These are phyloP conservation scores for Xylaria arbuscula DNA, from an alignment of 2,329 filamentous ascomycete species.

Conservation along the genomic window DNA sequence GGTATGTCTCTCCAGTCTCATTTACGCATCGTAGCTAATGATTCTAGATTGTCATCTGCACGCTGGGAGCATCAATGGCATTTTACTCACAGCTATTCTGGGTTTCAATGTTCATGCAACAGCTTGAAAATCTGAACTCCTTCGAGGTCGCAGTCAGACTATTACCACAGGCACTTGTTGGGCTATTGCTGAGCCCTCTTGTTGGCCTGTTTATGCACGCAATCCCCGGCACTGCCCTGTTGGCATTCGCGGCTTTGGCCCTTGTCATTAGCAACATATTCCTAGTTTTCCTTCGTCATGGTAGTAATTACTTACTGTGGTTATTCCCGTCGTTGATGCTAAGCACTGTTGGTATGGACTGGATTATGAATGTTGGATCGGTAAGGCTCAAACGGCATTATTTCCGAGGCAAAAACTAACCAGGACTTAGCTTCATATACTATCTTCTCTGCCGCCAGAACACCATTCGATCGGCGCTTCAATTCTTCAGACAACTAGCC, in stretches of 20 bases:
- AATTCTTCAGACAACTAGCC: constrained; percentile 48
- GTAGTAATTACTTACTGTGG: constrained; percentile 48
- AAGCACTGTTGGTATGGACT: constrained; percentile 51
- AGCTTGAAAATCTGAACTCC: constrained; percentile 47
- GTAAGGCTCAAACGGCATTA: constrained; percentile 38
- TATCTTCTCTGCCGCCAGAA: constrained; percentile 48
- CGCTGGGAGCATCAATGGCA: constrained; percentile 48
- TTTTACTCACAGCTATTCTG: constrained; percentile 52
- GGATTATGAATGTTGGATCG: constrained; percentile 52
- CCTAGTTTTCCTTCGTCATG: constrained; percentile 48
- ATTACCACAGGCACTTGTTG: constrained; percentile 51
- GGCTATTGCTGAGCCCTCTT: constrained; percentile 49
- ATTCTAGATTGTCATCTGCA: constrained; percentile 46
- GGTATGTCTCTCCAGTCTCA: constrained; percentile 36
- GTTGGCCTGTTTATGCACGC: constrained; percentile 49
- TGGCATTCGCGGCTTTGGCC: constrained; percentile 43
- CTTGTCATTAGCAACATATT: constrained; percentile 48
- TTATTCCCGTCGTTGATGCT: constrained; percentile 50
- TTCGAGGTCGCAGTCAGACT: constrained; percentile 50
- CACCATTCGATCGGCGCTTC: constrained; percentile 49
- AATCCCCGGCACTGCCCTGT: constrained; percentile 45
- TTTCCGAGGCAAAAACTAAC: constrained; percentile 27
- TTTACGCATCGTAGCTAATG: constrained; percentile 19
- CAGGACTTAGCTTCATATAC: constrained; percentile 44
- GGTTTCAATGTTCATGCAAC: constrained; percentile 52